Conservation (phyloP, 176 grass and related monocot genomes). For the Triticum timopheevii region DNA sequence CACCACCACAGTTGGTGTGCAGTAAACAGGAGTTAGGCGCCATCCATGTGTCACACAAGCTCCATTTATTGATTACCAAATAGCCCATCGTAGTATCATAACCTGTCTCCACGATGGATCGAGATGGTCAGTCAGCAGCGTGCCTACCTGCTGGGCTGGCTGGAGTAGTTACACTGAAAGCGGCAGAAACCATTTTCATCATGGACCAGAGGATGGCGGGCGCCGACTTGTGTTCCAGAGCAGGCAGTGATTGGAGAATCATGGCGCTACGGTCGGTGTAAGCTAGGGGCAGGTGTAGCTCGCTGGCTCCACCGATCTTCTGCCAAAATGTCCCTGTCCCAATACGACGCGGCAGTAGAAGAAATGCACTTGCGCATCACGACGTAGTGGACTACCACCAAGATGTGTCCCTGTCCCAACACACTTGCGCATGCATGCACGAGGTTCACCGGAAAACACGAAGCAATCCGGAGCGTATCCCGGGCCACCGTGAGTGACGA, state of each 20-base stretch:
- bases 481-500: no score
- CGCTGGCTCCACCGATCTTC: no score
- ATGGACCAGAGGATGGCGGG: neutral
- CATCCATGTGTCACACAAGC: constrained; percentile 1
- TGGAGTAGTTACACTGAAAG: constrained; percentile 1
- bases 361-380: no score
- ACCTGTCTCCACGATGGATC: neutral
- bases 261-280: no score
- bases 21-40: neutral
- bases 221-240: neutral
- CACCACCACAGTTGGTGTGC: no score
- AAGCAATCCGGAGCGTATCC: no score
- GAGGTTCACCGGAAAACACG: no score
- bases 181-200: neutral
- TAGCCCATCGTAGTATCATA: neutral
- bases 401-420: no score
- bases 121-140: neutral
- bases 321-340: constrained; percentile 9
- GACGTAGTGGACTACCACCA: no score
- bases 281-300: no score
- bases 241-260: no score
- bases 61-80: neutral
- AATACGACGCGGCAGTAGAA: neutral
- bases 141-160: neutral
- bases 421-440: no score